Conservation (phyloP, 306 rosid genomes). For the Malus fusca region DNA sequence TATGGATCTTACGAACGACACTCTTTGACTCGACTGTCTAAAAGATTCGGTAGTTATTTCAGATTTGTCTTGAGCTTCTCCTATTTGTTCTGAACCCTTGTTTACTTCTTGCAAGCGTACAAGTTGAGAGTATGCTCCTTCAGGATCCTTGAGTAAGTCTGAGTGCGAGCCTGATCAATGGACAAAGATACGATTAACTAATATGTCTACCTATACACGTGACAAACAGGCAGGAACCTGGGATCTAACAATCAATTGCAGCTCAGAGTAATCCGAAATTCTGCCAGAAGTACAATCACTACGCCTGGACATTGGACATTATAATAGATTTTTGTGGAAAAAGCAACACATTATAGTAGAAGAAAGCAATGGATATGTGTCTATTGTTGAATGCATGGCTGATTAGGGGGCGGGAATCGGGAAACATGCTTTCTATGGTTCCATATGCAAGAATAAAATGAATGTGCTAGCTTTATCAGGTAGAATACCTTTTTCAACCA, state of each 20-base stretch:
- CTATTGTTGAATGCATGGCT: too few relatives aligned
- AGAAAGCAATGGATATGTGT: not conserved
- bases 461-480: not conserved
- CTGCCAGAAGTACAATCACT: too few relatives aligned
- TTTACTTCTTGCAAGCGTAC: conserved; percentile 65
- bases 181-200: not conserved
- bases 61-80: conserved; percentile 27
- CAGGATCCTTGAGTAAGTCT: conserved; percentile 54
- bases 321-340: not conserved
- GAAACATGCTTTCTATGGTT: too few relatives aligned
- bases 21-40: conserved; percentile 52
- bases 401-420: not conserved
- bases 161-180: conserved; percentile 57
- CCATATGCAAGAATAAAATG: not conserved
- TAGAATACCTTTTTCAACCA: conserved; percentile 75
- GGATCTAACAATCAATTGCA: too few relatives aligned
- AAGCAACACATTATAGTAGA: not conserved
- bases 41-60: conserved; percentile 41
- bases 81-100: conserved; percentile 31
- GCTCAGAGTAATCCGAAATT: too few relatives aligned
- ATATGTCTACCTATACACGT: not conserved
- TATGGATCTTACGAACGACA: conserved; percentile 47
- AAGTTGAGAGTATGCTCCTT: conserved; percentile 78
- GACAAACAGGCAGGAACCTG: not conserved
- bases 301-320: too few relatives aligned